phyloP scores from a whole-genome alignment of 495 filamentous ascomycete genomes.

The Penicillium arizonense region DNA sequence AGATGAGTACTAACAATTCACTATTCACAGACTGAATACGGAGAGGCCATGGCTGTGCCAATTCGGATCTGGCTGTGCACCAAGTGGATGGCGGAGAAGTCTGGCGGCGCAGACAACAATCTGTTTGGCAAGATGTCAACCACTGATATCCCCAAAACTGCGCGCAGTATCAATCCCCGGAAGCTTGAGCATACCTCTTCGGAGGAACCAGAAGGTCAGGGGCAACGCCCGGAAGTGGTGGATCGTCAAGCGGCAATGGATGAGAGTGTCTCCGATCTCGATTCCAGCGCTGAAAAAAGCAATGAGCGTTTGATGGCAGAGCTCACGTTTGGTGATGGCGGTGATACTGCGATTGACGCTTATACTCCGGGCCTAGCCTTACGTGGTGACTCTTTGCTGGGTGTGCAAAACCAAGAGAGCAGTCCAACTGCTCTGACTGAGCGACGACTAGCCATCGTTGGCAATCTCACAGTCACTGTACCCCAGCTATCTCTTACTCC shows the following conservation, averaged over 20 bases:
- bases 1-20: not conserved
- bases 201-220: no score
- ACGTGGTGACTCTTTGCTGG: not conserved
- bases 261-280: no score
- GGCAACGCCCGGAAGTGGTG: no score
- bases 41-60: slow-evolving; percentile 8
- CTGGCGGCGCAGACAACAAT: not conserved
- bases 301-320: not conserved
- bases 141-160: not conserved
- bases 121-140: not conserved
- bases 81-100: not conserved
- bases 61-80: slow-evolving; percentile 11
- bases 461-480: not conserved
- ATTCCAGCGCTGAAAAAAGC: no score
- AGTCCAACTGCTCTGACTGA: not conserved
- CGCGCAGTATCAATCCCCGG: not conserved
- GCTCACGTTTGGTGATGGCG: not conserved
- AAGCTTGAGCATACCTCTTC: no score
- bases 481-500: not conserved
- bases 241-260: no score
- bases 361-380: not conserved
- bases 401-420: not conserved
- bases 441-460: not conserved
- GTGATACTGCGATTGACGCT: not conserved
- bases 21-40: slow-evolving; percentile 1